Conservation (phyloP, 352 stramenopile genomes). For the Aphanomyces astaci region DNA sequence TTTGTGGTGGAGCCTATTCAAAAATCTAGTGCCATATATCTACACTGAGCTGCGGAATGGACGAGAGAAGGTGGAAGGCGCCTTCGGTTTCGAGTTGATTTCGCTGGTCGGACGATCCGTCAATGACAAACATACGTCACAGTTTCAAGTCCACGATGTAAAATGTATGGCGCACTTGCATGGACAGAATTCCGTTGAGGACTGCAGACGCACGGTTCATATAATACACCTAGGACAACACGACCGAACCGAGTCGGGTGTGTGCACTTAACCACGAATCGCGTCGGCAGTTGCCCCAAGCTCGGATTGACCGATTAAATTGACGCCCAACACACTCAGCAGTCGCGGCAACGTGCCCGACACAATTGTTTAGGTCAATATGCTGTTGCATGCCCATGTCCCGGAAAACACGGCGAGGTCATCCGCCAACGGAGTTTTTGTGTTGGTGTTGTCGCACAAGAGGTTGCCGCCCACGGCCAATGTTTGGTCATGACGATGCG, state of each 20-base stretch:
- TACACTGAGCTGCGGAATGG: too few relatives aligned
- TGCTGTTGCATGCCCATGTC: too few relatives aligned
- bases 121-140: neutral
- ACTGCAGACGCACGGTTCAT: neutral
- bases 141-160: constrained; percentile 5
- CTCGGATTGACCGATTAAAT: too few relatives aligned
- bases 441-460: neutral
- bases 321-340: too few relatives aligned
- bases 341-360: too few relatives aligned
- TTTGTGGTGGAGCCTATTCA: too few relatives aligned
- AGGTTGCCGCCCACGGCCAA: neutral
- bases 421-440: neutral
- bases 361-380: too few relatives aligned
- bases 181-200: neutral
- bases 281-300: too few relatives aligned
- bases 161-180: neutral
- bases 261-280: too few relatives aligned
- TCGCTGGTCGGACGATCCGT: neutral
- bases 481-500: too few relatives aligned
- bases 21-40: too few relatives aligned
- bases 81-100: neutral
- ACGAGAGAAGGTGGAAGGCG: neutral
- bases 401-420: neutral
- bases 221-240: neutral
- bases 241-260: neutral